Conservation (phyloP, 176 grass and related monocot genomes). For the Rhynchospora tenuis region DNA sequence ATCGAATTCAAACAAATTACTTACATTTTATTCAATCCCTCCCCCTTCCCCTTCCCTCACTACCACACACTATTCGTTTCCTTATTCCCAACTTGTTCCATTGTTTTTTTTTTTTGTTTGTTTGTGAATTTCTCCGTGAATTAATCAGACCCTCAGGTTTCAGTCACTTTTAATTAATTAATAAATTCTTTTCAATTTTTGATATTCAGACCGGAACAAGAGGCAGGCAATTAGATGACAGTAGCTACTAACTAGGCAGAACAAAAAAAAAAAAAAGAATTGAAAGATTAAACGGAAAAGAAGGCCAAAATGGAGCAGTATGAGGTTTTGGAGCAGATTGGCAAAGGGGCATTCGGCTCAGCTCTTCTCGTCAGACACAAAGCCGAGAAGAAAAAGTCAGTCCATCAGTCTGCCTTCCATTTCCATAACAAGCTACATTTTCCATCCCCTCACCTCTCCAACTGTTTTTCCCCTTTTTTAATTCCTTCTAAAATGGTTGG, state of each 20-base stretch:
- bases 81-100: too few relatives aligned
- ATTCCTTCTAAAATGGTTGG: neutral
- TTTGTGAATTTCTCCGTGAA: neutral
- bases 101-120: neutral
- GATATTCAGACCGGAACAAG: conserved; percentile 25
- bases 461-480: conserved; percentile 1
- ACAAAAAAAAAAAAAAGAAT: conserved; percentile 38
- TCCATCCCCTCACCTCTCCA: neutral
- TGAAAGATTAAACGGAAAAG: too few relatives aligned
- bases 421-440: neutral
- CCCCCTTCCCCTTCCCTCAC: too few relatives aligned
- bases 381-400: conserved; percentile 92
- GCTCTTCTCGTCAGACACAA: conserved; percentile 93
- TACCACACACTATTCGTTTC: too few relatives aligned
- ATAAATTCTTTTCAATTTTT: neutral
- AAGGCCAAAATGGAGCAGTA: too few relatives aligned
- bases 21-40: too few relatives aligned
- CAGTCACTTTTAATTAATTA: neutral
- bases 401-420: neutral
- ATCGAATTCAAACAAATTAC: too few relatives aligned
- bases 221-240: neutral
- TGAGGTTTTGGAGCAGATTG: conserved; percentile 97
- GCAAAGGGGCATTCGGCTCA: conserved; percentile 91
- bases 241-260: conserved; percentile 10
- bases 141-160: neutral